Conservation (phyloP, 2,329 filamentous ascomycete genomes). For the Aspergillus unguis region DNA sequence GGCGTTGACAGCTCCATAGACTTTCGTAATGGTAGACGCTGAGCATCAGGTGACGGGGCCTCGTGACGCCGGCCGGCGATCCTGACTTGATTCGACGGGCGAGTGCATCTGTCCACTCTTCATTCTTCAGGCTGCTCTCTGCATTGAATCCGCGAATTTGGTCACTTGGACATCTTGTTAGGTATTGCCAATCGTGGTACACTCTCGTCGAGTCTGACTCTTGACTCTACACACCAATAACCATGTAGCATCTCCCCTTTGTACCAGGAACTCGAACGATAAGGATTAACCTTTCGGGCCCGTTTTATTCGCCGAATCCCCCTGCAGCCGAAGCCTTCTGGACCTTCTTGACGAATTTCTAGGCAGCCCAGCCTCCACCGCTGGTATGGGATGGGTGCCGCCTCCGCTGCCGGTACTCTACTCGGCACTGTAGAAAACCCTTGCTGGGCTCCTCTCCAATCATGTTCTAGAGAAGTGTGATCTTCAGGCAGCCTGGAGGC, state of each 20-base stretch:
- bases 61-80: slow-evolving; percentile 12
- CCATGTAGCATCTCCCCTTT: too few relatives aligned
- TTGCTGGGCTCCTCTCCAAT: slow-evolving; percentile 1
- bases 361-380: not conserved
- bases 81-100: slow-evolving; percentile 7
- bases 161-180: slow-evolving; percentile 1
- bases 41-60: slow-evolving; percentile 14
- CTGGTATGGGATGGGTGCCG: not conserved
- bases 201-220: too few relatives aligned
- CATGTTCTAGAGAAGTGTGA: not conserved
- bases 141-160: not conserved
- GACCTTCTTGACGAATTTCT: slow-evolving; percentile 6
- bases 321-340: slow-evolving; percentile 11
- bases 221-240: too few relatives aligned
- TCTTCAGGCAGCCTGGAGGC: not conserved
- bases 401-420: not conserved
- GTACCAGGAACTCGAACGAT: too few relatives aligned
- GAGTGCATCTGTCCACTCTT: not conserved
- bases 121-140: not conserved
- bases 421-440: not conserved
- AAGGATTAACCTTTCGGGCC: slow-evolving; percentile 5
- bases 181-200: too few relatives aligned
- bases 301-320: slow-evolving; percentile 11
- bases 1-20: not conserved
- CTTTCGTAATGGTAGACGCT: not conserved